Base-by-base conservation (phyloP, 1,284 basidiomycete genomes). In the Takashimella koratensis region DNA sequence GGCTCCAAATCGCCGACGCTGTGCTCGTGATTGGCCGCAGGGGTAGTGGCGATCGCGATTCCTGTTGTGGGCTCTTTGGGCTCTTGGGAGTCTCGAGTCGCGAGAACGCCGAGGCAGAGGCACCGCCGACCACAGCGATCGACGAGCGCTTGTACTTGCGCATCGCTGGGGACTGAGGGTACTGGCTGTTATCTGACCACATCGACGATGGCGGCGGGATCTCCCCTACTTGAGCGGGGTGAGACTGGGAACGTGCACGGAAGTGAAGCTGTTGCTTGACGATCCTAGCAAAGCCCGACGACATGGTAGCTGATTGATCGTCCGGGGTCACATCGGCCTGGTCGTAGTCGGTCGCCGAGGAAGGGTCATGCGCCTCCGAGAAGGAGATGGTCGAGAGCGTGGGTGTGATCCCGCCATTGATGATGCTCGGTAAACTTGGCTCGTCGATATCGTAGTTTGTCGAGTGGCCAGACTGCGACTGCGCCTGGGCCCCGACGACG, bases 361-460 rank as follows among this genome's bases (percentile, higher is more conserved):
- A 58, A 0, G 68, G 68, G 43, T 73, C 72, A 21, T 66, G 47
- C 6, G 58, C 64, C 40, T 74, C 72, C 5, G 73, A 73, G 41
- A 72, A 57, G 2, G 71, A 73, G 21, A 69, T 49, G 43, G 73
- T 71, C 22, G 73, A 74, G 16, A 74, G 54, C 0, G 68, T 72
- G 0, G 71, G 70, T 5, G 73, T 72, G 20, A 58, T 64, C 12
- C 65, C 66, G n/a, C 64, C 64, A 22, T 23, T 30, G 27, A 59
- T 52, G 47, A 51, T 27, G 48, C 54, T 57, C 19, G 53, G 48
- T 6, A 25, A 23, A 27, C 50, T 50, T 1, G 47, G 47, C 3
- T 42, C 43, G 16, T 54, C 51, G 25, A 57, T 47, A 2, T 60
- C 54, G 12, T 5, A 19, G 13, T 8, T 36, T 36, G 8, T 8